phyloP scores from a whole-genome alignment of 352 stramenopile species.

The Pythium apleroticum region DNA sequence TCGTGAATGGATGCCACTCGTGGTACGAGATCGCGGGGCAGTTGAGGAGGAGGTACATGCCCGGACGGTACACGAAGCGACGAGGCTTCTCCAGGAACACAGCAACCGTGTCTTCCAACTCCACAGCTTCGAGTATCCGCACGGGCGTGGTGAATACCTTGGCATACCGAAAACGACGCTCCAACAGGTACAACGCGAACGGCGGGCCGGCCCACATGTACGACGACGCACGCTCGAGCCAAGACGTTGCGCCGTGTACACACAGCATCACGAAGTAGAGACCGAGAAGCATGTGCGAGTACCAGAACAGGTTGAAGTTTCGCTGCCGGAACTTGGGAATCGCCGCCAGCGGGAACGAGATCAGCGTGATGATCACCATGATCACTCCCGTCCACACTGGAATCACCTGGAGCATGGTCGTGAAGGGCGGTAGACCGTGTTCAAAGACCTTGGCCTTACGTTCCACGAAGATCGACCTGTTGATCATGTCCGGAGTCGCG shows the following conservation, averaged over 20 bases:
- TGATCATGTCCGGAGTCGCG: constrained; percentile 59
- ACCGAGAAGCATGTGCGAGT: constrained; percentile 80
- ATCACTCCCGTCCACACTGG: constrained; percentile 74
- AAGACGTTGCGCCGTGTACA: constrained; percentile 63
- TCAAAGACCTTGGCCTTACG: constrained; percentile 50
- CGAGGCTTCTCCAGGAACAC: constrained; percentile 79
- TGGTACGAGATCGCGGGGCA: constrained; percentile 71
- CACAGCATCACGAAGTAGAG: constrained; percentile 61
- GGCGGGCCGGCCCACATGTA: constrained; percentile 69
- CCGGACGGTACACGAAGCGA: constrained; percentile 66
- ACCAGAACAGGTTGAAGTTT: constrained; percentile 82
- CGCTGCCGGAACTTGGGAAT: constrained; percentile 75
- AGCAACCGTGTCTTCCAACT: constrained; percentile 59
- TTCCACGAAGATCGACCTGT: constrained; percentile 57
- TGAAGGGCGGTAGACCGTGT: constrained; percentile 54
- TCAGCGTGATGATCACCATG: constrained; percentile 57
- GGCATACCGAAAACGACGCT: constrained; percentile 66
- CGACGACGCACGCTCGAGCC: constrained; percentile 50
- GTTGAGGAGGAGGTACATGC: constrained; percentile 91
- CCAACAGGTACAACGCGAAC: constrained; percentile 74
- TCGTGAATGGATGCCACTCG: constrained; percentile 92
- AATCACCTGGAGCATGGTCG: constrained; percentile 57
- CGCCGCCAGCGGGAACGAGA: constrained; percentile 69
- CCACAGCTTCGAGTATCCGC: constrained; percentile 63
- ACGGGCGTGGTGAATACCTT: constrained; percentile 71